A percentile compares a stretch with the other conserved stretches of the same genome.
These are phyloP conservation scores for Sporisorium sorghi DNA, from an alignment of 1,284 basidiomycete species.

Conservation along the genomic window DNA sequence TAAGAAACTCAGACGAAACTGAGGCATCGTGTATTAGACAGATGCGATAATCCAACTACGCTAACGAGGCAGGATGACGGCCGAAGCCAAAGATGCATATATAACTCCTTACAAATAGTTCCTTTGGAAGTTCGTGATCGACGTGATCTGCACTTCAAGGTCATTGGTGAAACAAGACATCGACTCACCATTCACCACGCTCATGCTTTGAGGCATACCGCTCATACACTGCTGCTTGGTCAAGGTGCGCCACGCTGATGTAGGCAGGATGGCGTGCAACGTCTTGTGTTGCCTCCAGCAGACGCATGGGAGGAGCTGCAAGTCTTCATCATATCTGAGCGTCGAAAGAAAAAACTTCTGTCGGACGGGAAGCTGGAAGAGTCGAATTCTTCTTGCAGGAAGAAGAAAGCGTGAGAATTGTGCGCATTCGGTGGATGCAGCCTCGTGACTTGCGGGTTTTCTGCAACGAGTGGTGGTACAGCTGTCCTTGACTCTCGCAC, in stretches of 20 bases:
- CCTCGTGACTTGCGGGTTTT: slow-evolving; percentile 17
- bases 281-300: too few relatives aligned
- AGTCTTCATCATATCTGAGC: background rate
- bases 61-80: slow-evolving; percentile 32
- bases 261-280: too few relatives aligned
- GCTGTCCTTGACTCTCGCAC: slow-evolving; percentile 1
- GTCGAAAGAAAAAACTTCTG: slow-evolving; percentile 12
- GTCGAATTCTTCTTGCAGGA: slow-evolving; percentile 21
- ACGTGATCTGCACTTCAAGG: too few relatives aligned
- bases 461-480: background rate
- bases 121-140: background rate
- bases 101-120: background rate
- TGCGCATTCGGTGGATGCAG: slow-evolving; percentile 9
- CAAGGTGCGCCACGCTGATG: too few relatives aligned
- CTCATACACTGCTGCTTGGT: too few relatives aligned
- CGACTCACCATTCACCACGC: too few relatives aligned
- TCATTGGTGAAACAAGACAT: too few relatives aligned
- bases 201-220: too few relatives aligned
- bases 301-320: background rate
- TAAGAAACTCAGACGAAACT: slow-evolving; percentile 21
- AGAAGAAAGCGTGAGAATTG: slow-evolving; percentile 4
- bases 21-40: slow-evolving; percentile 43
- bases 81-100: background rate
- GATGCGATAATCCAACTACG: slow-evolving; percentile 53
- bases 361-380: slow-evolving; percentile 36